A percentile compares a stretch with the other conserved stretches of the same genome.
These are phyloP conservation scores for Sporothrix luriei DNA, from an alignment of 2,329 filamentous ascomycete species.

Conservation along the genomic window DNA sequence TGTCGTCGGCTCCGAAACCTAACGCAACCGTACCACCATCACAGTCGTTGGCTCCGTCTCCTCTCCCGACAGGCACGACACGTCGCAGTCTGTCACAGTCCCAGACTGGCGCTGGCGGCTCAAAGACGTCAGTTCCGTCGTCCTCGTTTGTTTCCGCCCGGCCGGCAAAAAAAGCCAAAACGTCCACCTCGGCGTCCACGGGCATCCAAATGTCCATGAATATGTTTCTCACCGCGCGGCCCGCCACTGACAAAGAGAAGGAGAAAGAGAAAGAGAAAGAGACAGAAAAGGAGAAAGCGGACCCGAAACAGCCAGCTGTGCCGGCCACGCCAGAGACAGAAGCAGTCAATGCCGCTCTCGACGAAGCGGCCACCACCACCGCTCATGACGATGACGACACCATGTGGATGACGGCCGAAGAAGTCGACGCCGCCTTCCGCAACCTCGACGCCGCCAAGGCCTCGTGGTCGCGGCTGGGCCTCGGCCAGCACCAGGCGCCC, in stretches of 20 bases:
- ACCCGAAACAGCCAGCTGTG: background rate
- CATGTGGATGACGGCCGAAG: conserved; percentile 39
- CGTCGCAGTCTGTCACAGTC: conserved; percentile 20
- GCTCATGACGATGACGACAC: conserved; percentile 34
- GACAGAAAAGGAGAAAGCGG: background rate
- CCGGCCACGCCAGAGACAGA: background rate
- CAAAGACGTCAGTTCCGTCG: background rate
- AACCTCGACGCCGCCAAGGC: conserved; percentile 76
- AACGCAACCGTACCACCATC: background rate
- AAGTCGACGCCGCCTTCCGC: conserved; percentile 66
- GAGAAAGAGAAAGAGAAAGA: too few relatives aligned
- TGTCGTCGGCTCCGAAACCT: background rate
- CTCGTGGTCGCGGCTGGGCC: conserved; percentile 81
- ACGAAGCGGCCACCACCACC: background rate
- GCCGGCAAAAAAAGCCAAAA: conserved; percentile 31
- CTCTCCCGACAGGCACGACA: background rate
- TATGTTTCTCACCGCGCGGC: conserved; percentile 32
- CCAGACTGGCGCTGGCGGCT: background rate
- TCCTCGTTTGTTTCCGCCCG: background rate
- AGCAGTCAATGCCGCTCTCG: background rate
- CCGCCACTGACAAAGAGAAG: background rate
- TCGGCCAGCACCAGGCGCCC: conserved; percentile 61
- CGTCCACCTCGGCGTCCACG: background rate
- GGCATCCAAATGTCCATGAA: conserved; percentile 35
- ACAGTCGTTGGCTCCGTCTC: background rate